Conservation (phyloP, 2,329 filamentous ascomycete genomes). For the Sphaerulina vaccinii region DNA sequence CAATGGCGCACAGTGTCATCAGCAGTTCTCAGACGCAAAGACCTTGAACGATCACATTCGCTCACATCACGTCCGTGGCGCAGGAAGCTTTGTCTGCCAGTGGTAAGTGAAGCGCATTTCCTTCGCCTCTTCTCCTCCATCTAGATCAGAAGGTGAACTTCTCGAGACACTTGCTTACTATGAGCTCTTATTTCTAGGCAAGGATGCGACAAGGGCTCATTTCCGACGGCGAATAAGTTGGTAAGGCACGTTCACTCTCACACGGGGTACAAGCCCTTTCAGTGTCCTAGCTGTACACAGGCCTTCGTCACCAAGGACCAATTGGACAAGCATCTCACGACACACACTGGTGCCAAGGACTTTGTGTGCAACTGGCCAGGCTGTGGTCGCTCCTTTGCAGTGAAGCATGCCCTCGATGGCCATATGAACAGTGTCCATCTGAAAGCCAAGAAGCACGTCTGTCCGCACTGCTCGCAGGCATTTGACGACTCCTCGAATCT, state of each 20-base stretch:
- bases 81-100: constrained; percentile 33
- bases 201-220: constrained; percentile 53
- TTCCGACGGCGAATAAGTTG: constrained; percentile 49
- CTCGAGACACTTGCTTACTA: constrained; percentile 31
- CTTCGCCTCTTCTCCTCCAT: too few relatives aligned
- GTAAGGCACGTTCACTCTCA: constrained; percentile 66
- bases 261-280: constrained; percentile 51
- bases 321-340: constrained; percentile 65
- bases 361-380: constrained; percentile 52
- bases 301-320: constrained; percentile 67
- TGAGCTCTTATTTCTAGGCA: constrained; percentile 21
- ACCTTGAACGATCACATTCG: constrained; percentile 58
- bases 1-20: constrained; percentile 26
- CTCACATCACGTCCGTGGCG: constrained; percentile 46
- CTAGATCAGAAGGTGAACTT: too few relatives aligned
- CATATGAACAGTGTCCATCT: constrained; percentile 61
- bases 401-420: constrained; percentile 59
- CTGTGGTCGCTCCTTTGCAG: constrained; percentile 58
- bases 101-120: constrained; percentile 44
- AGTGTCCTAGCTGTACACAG: constrained; percentile 56
- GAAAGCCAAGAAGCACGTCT: constrained; percentile 46
- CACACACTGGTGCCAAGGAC: constrained; percentile 65
- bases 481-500: constrained; percentile 39
- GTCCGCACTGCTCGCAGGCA: constrained; percentile 36
- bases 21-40: constrained; percentile 46